These are phyloP conservation scores for Aspergillus avenaceus DNA, from an alignment of 495 filamentous ascomycete species.

Conservation along the genomic window DNA sequence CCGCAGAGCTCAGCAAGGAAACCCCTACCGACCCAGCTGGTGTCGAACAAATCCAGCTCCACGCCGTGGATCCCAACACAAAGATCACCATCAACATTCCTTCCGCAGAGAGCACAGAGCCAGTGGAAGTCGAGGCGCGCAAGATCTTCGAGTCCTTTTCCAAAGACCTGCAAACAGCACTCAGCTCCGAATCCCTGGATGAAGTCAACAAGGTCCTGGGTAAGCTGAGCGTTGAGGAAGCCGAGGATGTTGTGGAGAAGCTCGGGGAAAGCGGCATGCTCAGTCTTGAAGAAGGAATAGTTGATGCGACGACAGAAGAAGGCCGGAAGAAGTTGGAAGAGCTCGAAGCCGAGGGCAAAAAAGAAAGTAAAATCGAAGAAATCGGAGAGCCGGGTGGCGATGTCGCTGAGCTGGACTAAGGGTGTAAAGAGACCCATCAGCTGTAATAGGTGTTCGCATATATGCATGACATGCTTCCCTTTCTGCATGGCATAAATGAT, in stretches of 20 bases:
- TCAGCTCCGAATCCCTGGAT: constrained; percentile 82
- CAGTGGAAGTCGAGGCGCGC: constrained; percentile 60
- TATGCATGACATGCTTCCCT: constrained; percentile 3
- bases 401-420: constrained; percentile 40
- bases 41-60: constrained; percentile 96
- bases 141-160: constrained; percentile 81
- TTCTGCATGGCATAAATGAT: background rate
- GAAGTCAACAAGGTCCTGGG: constrained; percentile 95
- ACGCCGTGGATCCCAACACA: constrained; percentile 91
- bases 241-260: constrained; percentile 82
- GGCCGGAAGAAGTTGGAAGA: constrained; percentile 72
- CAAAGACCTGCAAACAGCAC: constrained; percentile 71
- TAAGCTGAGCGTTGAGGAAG: constrained; percentile 87
- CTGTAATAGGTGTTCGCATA: background rate
- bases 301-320: constrained; percentile 94
- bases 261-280: constrained; percentile 87
- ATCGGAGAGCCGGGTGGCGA: constrained; percentile 39
- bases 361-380: constrained; percentile 22
- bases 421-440: background rate
- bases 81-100: constrained; percentile 85
- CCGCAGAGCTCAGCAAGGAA: constrained; percentile 68
- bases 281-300: constrained; percentile 85
- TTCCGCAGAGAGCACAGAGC: constrained; percentile 55
- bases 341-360: constrained; percentile 61
- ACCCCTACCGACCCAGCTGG: constrained; percentile 62